Evolutionary conservation across 2,329 filamentous ascomycete species (phyloP), one percentile per base, ranked within the genome.

Genomic region (Fusarium zealandicum): DNA sequence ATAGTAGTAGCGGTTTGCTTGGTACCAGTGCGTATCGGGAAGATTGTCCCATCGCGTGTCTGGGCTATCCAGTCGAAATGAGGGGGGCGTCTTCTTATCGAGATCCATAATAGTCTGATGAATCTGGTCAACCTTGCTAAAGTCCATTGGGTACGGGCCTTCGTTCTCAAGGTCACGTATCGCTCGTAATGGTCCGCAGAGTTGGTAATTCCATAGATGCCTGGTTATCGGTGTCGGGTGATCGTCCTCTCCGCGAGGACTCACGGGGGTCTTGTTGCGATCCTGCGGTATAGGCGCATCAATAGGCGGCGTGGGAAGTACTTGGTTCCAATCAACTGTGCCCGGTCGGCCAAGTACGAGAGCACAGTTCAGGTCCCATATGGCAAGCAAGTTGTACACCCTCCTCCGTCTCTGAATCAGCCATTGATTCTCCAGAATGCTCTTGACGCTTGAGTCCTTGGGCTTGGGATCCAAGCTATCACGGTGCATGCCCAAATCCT

Each of bases 401-500:
- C 78, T 78, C 38, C 84, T 76, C 41, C 84, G 75, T 31, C 79
- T 74, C 66, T 87, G 80, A 18, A 85, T 78, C 39, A 78, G 71
- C 85, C 85, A 87, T 60, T 85, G 76, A 53, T 82, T 84, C 54
- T 83, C 79, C 13, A 85, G 70, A 2, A 80, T 71, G 27, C 78
- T 77, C 53, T 82, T 81, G 5, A 77, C 69, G 32, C 76, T 78
- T 32, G 76, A 70, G 30, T 78, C 71, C 12, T 69, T 72, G 3
- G 81, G 79, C 41, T 78, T 77, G 0, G 81, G 81, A 57, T 85
- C 82, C 22, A 80, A 70, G 30, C 73, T 76, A 57, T 83, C 79
- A 11, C 80, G 76, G 59, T 88, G 81, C 63, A 88, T 73, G 11
- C 84, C 85, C 33, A 87, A 78, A 61, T 87, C 84, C 65, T 87